Percentiles rank a stretch among this genome's conserved stretches.
Evolutionary conservation across 1,284 basidiomycete species (phyloP).

Genomic region (Ustilago lituana): DNA sequence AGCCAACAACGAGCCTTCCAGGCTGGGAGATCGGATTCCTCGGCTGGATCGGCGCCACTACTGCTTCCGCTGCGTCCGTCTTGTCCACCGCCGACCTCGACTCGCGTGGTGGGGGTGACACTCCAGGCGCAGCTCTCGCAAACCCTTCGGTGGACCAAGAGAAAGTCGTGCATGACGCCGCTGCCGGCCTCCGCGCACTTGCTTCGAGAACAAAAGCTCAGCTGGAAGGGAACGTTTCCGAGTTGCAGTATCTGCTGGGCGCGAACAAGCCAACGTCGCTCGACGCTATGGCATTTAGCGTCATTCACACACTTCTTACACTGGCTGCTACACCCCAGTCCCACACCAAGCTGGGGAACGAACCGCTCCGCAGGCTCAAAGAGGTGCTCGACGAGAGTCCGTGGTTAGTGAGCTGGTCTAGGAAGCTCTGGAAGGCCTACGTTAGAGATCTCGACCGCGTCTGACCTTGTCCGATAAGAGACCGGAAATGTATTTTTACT

Average conservation of each 20-base stretch:
- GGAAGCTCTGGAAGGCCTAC: conserved; percentile 39
- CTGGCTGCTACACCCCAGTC: conserved; percentile 43
- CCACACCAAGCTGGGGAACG: conserved; percentile 4
- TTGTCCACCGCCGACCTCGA: conserved; percentile 33
- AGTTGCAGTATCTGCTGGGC: conserved; percentile 17
- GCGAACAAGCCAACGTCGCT: conserved; percentile 29
- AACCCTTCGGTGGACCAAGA: conserved; percentile 38
- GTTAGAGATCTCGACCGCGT: conserved; percentile 34
- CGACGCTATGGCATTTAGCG: conserved; percentile 51
- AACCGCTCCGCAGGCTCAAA: conserved; percentile 26
- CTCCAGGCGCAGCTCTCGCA: conserved; percentile 36
- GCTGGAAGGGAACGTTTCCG: conserved; percentile 2
- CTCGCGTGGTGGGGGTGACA: conserved; percentile 36
- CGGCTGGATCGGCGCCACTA: conserved; percentile 40
- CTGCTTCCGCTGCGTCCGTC: conserved; percentile 25
- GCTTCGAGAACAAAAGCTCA: conserved; percentile 27
- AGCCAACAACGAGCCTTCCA: conserved; percentile 43
- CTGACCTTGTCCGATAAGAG: background rate
- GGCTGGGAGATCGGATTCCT: conserved; percentile 53
- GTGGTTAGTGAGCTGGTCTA: conserved; percentile 42
- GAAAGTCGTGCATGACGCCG: conserved; percentile 30
- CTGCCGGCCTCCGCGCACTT: conserved; percentile 30
- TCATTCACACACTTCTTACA: conserved; percentile 50
- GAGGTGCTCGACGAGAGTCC: conserved; percentile 36
- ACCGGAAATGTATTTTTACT: conserved; percentile 1